Percentiles rank a stretch among this genome's conserved stretches.
phyloP scores from a whole-genome alignment of 208 protist genomes.

The Lotmaria passim region DNA sequence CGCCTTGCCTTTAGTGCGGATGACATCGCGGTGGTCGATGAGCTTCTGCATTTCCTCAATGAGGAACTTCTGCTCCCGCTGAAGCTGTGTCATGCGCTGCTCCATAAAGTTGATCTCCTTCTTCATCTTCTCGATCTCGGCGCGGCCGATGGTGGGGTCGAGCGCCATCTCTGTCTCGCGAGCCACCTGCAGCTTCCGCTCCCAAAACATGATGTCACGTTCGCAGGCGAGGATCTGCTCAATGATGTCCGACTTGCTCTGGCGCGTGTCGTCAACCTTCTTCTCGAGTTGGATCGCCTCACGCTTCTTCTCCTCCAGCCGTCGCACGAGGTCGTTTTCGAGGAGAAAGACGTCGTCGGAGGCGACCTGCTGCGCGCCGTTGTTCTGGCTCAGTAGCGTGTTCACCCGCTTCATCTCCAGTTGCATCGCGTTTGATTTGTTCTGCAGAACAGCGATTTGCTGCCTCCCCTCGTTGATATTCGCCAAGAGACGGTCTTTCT shows the following conservation, averaged over 20 bases:
- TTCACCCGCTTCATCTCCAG: slow-evolving; percentile 95
- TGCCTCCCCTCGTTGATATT: slow-evolving; percentile 79
- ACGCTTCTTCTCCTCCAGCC: slow-evolving; percentile 91
- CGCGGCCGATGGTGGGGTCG: slow-evolving; percentile 93
- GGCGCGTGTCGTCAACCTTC: slow-evolving; percentile 82
- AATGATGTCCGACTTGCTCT: slow-evolving; percentile 81
- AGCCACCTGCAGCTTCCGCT: slow-evolving; percentile 96
- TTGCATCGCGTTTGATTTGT: slow-evolving; percentile 91
- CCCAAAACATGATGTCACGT: slow-evolving; percentile 95
- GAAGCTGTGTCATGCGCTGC: slow-evolving; percentile 89
- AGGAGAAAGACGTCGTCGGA: slow-evolving; percentile 92
- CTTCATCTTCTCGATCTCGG: slow-evolving; percentile 95
- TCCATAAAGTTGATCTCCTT: slow-evolving; percentile 96
- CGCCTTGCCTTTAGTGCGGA: slow-evolving; percentile 93
- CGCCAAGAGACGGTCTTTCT: slow-evolving; percentile 82
- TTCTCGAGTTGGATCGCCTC: slow-evolving; percentile 90
- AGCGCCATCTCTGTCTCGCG: slow-evolving; percentile 96
- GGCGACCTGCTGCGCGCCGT: slow-evolving; percentile 67
- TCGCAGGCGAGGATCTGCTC: slow-evolving; percentile 92
- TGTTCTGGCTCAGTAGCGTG: slow-evolving; percentile 87
- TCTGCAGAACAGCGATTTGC: slow-evolving; percentile 76
- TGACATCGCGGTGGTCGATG: slow-evolving; percentile 93
- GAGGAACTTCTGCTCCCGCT: slow-evolving; percentile 93
- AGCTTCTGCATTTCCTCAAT: slow-evolving; percentile 96
- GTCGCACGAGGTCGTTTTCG: slow-evolving; percentile 90